Evolutionary conservation across 2,329 filamentous ascomycete genomes (phyloP).

Genomic region (Aspergillus tanneri): DNA sequence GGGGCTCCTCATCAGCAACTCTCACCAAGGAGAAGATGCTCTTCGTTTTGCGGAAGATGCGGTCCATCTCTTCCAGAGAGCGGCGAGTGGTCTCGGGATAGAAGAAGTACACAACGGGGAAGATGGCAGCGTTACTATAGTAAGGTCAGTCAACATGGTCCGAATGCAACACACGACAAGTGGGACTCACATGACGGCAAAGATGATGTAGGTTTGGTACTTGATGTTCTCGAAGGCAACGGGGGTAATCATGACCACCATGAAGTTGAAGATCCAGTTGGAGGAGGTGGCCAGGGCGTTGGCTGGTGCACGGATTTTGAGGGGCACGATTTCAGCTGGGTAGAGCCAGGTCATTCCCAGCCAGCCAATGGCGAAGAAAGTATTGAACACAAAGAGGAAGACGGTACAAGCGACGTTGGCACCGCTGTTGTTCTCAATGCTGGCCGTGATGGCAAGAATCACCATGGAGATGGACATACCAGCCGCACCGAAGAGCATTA

Average conservation of each 20-base stretch:
- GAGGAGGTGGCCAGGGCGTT: conserved; percentile 60
- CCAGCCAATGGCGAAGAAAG: conserved; percentile 66
- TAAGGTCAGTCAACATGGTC: conserved; percentile 11
- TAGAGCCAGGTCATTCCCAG: conserved; percentile 60
- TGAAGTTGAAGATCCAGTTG: conserved; percentile 62
- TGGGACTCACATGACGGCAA: conserved; percentile 51
- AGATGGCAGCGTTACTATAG: conserved; percentile 52
- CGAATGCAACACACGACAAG: background rate
- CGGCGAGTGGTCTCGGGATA: conserved; percentile 61
- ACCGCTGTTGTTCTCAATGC: conserved; percentile 18
- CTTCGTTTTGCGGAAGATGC: conserved; percentile 60
- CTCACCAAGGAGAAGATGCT: conserved; percentile 51
- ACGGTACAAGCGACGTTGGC: conserved; percentile 31
- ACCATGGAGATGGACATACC: conserved; percentile 67
- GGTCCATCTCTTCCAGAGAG: conserved; percentile 67
- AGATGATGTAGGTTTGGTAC: conserved; percentile 58
- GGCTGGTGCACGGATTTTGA: conserved; percentile 61
- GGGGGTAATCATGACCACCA: conserved; percentile 66
- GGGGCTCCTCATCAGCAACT: conserved; percentile 52
- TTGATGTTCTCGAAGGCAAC: conserved; percentile 57
- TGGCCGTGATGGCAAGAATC: conserved; percentile 46
- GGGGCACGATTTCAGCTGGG: conserved; percentile 52
- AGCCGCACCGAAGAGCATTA: conserved; percentile 69
- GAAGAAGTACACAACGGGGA: conserved; percentile 60
- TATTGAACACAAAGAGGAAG: conserved; percentile 64